A percentile compares a stretch with the other conserved stretches of the same genome.
phyloP scores from a whole-genome alignment of 2,329 filamentous ascomycete genomes.

The Escovopsis sp. region DNA sequence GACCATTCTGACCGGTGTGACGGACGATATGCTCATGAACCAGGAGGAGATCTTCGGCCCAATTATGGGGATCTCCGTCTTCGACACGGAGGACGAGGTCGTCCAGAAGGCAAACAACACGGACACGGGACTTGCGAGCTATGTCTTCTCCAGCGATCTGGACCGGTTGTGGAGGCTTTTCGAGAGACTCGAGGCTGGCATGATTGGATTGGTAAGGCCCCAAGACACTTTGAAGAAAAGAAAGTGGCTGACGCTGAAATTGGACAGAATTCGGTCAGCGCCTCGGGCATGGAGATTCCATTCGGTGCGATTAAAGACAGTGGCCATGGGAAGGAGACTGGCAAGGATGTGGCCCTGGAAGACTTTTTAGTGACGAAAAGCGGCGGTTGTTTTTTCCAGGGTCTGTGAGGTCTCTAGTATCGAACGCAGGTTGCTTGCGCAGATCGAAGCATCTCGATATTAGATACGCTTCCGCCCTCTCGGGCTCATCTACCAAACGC shows the following conservation, averaged over 20 bases:
- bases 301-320: slow-evolving; percentile 36
- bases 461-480: not conserved
- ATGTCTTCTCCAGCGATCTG: slow-evolving; percentile 47
- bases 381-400: slow-evolving; percentile 26
- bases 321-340: slow-evolving; percentile 31
- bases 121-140: slow-evolving; percentile 57
- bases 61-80: slow-evolving; percentile 52
- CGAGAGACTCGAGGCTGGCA: slow-evolving; percentile 32
- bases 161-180: slow-evolving; percentile 27
- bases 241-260: not conserved
- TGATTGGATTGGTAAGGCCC: slow-evolving; percentile 21
- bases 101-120: slow-evolving; percentile 49
- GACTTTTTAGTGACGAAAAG: slow-evolving; percentile 33
- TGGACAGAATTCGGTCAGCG: slow-evolving; percentile 24
- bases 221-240: not conserved
- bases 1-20: slow-evolving; percentile 55
- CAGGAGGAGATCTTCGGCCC: slow-evolving; percentile 61
- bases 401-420: slow-evolving; percentile 2
- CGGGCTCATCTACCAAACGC: slow-evolving; percentile 6
- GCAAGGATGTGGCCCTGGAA: slow-evolving; percentile 31
- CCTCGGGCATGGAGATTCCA: slow-evolving; percentile 27
- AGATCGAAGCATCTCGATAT: no score
- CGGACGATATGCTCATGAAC: slow-evolving; percentile 48
- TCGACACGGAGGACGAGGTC: slow-evolving; percentile 56
- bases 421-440: no score